A percentile compares a stretch with the other conserved stretches of the same genome.
Evolutionary conservation across 441 rosid species (phyloP).

Genomic region (Jatropha multifida): DNA sequence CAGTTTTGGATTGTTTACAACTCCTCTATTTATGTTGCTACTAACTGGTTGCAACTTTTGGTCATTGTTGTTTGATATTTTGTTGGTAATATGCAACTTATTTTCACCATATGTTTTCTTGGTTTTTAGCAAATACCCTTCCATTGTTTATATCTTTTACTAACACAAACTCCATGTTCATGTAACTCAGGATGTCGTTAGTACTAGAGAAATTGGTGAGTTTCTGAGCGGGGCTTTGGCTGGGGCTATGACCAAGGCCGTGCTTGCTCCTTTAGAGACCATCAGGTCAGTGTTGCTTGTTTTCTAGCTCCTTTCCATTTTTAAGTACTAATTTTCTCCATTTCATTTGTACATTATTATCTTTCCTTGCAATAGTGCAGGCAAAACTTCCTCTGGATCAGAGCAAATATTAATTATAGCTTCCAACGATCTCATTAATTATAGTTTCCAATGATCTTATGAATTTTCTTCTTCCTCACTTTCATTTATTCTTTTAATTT

Average conservation of each 20-base stretch:
- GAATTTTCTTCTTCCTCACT: too few species aligned
- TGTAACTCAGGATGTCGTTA: conserved; percentile 57
- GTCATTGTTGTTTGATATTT: neutral
- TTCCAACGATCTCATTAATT: neutral
- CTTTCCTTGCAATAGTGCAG: neutral
- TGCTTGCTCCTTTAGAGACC: conserved; percentile 98
- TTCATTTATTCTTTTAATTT: neutral
- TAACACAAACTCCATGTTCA: conserved; percentile 11
- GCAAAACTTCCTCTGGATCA: neutral
- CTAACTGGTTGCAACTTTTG: neutral
- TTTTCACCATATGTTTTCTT: neutral
- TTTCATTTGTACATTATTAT: neutral
- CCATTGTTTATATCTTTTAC: neutral
- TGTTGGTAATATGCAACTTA: neutral
- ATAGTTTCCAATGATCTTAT: too few species aligned
- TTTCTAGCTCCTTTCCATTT: neutral
- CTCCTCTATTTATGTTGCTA: neutral
- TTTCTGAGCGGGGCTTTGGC: conserved; percentile 97
- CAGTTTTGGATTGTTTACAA: too few species aligned
- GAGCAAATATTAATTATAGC: neutral
- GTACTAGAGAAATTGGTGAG: conserved; percentile 78
- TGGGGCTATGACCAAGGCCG: conserved; percentile 96
- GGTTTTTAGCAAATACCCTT: neutral
- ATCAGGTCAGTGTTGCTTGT: conserved; percentile 55
- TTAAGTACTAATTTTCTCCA: neutral